Evolutionary conservation across 1,284 basidiomycete species (phyloP), one percentile per base, ranked within the genome.

Genomic region (Ustilago hordei): DNA sequence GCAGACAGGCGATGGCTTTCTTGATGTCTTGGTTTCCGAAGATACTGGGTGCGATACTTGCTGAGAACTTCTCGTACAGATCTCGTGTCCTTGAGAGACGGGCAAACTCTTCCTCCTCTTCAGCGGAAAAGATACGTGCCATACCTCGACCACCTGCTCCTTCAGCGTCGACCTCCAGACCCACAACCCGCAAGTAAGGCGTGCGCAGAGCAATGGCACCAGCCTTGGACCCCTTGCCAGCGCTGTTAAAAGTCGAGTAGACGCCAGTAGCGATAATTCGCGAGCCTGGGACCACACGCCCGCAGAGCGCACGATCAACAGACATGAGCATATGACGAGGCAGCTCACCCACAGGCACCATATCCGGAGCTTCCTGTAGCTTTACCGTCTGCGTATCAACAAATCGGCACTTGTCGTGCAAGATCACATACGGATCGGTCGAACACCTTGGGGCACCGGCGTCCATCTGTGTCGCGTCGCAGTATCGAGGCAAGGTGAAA

Each of bases 291-390:
- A 98, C 93, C 2, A 86, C 84, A 31, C 84, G 75, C 19, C 81
- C 84, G 48, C 82, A 84, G 13, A 86, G 76, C 11, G 82, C 78
- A n/a, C 85, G 80, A 86, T 99, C 97, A 12, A 91, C 92, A 41
- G 93, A 95, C 32, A 99, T 89, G 62, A 98, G 90, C 90, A 99
- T 95, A 87, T 99, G 97, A 48, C 95, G 89, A 5, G 97, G 97
- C 54, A 99, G 89, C 85, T 99, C 97, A 89, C 97, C 97, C 28
- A 99, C 95, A 2, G 97, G 97, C 0, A 99, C 97, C 95, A 98
- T 98, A 86, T 99, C 97, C 0, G 97, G 97, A 8, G 96, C 95
- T 87, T 99, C 97, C 87, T 99, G 97, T 15, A 99, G 90, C 87
- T 99, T 99, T 81, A 99, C 90, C 8, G 91, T 93, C 87, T 99